Percentiles rank a stretch among this genome's conserved stretches.
Conservation (phyloP, 2,329 filamentous ascomycete species). For the Furcasterigmium sp. region DNA sequence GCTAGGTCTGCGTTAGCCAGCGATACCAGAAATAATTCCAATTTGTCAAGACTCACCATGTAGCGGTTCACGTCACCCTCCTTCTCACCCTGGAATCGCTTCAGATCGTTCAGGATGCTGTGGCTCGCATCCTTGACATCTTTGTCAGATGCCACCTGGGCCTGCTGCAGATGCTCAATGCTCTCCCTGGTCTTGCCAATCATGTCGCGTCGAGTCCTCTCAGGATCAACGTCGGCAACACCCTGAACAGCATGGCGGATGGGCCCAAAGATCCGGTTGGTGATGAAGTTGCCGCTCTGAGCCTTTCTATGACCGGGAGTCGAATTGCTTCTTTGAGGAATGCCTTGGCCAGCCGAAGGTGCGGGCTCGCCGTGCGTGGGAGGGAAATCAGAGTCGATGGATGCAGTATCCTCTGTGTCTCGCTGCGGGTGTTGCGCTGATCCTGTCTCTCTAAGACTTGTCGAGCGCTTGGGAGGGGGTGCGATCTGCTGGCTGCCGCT, state of each 20-base stretch:
- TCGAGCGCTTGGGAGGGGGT: slow-evolving; percentile 61
- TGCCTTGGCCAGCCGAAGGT: slow-evolving; percentile 70
- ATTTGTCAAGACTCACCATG: slow-evolving; percentile 67
- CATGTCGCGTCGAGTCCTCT: slow-evolving; percentile 83
- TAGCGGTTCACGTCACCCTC: slow-evolving; percentile 90
- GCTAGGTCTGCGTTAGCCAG: slow-evolving; percentile 40
- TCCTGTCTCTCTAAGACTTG: slow-evolving; percentile 47
- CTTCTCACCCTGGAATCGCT: slow-evolving; percentile 91
- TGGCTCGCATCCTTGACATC: slow-evolving; percentile 91
- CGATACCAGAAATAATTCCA: not conserved
- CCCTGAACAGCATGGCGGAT: slow-evolving; percentile 95
- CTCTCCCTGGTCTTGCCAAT: slow-evolving; percentile 95
- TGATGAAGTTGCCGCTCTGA: slow-evolving; percentile 80
- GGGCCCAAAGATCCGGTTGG: slow-evolving; percentile 88
- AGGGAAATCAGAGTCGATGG: slow-evolving; percentile 94
- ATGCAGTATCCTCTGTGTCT: slow-evolving; percentile 71
- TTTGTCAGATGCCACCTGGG: slow-evolving; percentile 78
- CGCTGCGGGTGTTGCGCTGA: slow-evolving; percentile 45
- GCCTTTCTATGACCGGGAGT: slow-evolving; percentile 67
- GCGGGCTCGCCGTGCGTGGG: slow-evolving; percentile 75
- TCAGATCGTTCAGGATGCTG: slow-evolving; percentile 83
- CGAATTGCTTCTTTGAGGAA: slow-evolving; percentile 45
- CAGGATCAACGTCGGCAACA: slow-evolving; percentile 92
- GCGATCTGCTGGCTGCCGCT: slow-evolving; percentile 62
- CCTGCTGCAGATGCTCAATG: slow-evolving; percentile 82